Percentiles rank a stretch among this genome's conserved stretches.
Evolutionary conservation across 1,284 basidiomycete species (phyloP).

Genomic region (Hymenochaete sp.): DNA sequence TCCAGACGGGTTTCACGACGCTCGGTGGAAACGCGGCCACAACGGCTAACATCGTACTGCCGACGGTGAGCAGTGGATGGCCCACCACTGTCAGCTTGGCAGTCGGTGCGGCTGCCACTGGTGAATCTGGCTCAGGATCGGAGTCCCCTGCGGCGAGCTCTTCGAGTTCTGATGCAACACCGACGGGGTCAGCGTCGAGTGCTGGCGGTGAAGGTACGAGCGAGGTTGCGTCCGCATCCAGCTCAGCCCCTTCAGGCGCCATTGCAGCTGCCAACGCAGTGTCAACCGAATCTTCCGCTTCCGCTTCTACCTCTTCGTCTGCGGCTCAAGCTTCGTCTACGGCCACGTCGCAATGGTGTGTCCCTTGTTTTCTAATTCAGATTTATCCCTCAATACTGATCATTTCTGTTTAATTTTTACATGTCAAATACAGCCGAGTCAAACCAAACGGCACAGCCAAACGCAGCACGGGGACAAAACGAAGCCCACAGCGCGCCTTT

Average conservation of each 20-base stretch:
- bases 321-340: not conserved
- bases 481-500: slow-evolving; percentile 1
- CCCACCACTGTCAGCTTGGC: slow-evolving; percentile 5
- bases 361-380: not conserved
- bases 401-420: not conserved
- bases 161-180: not conserved
- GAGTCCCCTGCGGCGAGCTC: not conserved
- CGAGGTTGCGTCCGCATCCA: not conserved
- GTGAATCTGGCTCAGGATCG: not conserved
- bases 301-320: not conserved
- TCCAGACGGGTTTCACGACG: slow-evolving; percentile 12
- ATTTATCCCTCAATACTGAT: not conserved
- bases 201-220: not conserved
- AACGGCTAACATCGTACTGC: slow-evolving; percentile 8
- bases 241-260: not conserved
- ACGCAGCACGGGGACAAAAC: not conserved
- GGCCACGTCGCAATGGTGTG: slow-evolving; percentile 1
- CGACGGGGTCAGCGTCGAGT: not conserved
- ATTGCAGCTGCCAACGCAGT: not conserved
- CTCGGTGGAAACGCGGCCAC: slow-evolving; percentile 10
- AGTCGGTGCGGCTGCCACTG: not conserved
- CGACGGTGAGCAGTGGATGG: slow-evolving; percentile 9
- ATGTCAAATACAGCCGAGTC: no score
- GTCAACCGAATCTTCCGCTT: not conserved
- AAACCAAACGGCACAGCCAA: slow-evolving; percentile 5